Percentiles rank a stretch among this genome's conserved stretches.
Conservation (phyloP, 2,329 filamentous ascomycete genomes). For the Monosporascus sp. region DNA sequence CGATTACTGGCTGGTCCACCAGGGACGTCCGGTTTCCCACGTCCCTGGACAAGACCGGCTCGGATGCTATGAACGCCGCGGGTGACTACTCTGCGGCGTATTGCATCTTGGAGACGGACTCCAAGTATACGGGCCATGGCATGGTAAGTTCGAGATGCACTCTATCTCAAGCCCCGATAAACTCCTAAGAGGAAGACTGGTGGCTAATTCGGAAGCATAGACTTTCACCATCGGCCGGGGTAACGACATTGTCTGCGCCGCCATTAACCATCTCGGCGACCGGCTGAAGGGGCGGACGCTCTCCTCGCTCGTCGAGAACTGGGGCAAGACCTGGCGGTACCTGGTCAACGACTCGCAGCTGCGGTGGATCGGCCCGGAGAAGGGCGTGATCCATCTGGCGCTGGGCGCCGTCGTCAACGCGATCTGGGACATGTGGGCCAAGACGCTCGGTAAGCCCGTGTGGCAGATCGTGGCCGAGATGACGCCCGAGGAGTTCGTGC, state of each 20-base stretch:
- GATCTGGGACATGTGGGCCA: conserved; percentile 94
- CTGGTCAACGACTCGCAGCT: conserved; percentile 88
- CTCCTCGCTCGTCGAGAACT: conserved; percentile 70
- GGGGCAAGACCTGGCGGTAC: conserved; percentile 85
- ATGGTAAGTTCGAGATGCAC: conserved; percentile 50
- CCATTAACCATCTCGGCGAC: conserved; percentile 72
- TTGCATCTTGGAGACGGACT: conserved; percentile 82
- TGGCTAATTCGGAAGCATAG: conserved; percentile 27
- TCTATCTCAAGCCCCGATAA: background rate
- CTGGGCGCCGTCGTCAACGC: conserved; percentile 87
- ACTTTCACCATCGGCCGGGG: conserved; percentile 83
- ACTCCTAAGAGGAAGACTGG: background rate
- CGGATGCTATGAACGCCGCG: conserved; percentile 93
- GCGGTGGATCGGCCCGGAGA: conserved; percentile 91
- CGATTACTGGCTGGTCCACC: conserved; percentile 66
- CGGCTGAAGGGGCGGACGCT: conserved; percentile 72
- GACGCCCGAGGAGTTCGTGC: conserved; percentile 79
- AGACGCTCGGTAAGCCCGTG: conserved; percentile 77
- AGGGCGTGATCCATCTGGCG: conserved; percentile 89
- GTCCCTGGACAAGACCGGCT: conserved; percentile 94
- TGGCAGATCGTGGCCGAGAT: conserved; percentile 90
- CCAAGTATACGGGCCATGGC: conserved; percentile 65
- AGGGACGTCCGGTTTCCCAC: conserved; percentile 78
- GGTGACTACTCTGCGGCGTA: conserved; percentile 94
- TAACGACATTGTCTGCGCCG: conserved; percentile 86